These are phyloP conservation scores for Trebouxiophyceae sp. DNA, from an alignment of 163 green algal genomes.

Conservation along the genomic window DNA sequence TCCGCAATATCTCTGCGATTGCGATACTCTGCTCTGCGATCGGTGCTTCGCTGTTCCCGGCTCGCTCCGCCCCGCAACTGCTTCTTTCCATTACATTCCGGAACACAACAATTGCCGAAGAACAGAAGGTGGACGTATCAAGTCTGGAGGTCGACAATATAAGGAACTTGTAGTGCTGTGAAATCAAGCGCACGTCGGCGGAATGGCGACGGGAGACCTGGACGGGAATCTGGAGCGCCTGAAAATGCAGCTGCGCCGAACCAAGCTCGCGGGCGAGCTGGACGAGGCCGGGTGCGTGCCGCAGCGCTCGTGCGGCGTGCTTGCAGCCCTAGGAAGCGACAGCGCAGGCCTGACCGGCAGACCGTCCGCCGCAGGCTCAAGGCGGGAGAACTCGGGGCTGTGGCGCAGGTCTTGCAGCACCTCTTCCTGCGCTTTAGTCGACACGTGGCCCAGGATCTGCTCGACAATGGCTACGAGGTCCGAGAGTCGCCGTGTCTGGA, in stretches of 20 bases:
- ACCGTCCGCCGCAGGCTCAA: constrained; percentile 5
- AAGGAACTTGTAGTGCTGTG: not conserved
- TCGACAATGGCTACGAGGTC: not conserved
- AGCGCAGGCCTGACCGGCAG: too few species aligned
- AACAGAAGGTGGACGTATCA: too few species aligned
- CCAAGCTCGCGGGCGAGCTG: not conserved
- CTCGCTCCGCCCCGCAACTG: too few species aligned
- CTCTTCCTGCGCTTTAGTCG: constrained; percentile 48
- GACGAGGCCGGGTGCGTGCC: not conserved
- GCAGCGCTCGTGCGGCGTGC: too few species aligned
- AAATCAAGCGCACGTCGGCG: not conserved
- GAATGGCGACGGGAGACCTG: not conserved
- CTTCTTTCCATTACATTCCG: too few species aligned
- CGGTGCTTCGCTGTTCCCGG: too few species aligned
- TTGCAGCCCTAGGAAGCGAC: too few species aligned
- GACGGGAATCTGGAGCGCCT: not conserved
- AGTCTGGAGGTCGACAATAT: too few species aligned
- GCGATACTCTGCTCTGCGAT: too few species aligned
- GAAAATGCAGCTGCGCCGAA: not conserved
- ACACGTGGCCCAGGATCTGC: constrained; percentile 31
- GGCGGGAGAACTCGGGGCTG: constrained; percentile 37
- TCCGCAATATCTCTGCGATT: too few species aligned
- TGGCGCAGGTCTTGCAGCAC: constrained; percentile 52
- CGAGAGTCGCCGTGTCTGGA: too few species aligned
- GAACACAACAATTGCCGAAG: too few species aligned